These are phyloP conservation scores for Gamsiella multidivaricata DNA, from an alignment of 192 early-diverging fungal genomes.

Conservation along the genomic window DNA sequence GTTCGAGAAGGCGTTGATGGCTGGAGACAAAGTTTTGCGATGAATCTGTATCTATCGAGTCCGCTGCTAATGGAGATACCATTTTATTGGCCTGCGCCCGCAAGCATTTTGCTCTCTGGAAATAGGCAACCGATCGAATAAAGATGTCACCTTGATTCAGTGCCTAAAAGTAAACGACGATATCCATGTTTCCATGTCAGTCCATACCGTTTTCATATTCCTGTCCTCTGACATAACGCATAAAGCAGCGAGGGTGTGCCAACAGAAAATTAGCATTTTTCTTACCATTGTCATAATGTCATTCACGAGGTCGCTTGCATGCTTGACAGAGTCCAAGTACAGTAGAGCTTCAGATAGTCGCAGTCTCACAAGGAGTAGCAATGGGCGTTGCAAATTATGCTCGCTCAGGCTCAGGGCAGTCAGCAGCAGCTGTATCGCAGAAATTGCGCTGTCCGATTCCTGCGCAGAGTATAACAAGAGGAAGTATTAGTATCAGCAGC, in stretches of 20 bases:
- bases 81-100: constrained; percentile 2
- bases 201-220: no score
- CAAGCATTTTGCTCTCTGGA: constrained; percentile 36
- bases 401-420: constrained; percentile 30
- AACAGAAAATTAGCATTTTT: no score
- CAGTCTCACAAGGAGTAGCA: constrained; percentile 27
- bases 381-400: constrained; percentile 20
- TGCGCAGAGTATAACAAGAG: no score
- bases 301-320: constrained; percentile 29
- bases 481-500: no score
- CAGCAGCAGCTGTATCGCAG: constrained; percentile 26
- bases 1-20: not conserved
- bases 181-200: no score
- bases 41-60: not conserved
- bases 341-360: constrained; percentile 26
- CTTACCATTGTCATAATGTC: constrained; percentile 25
- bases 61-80: not conserved
- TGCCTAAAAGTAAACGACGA: not conserved
- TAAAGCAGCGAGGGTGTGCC: not conserved
- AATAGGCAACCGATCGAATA: constrained; percentile 30
- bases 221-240: not conserved
- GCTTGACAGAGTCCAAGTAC: constrained; percentile 12
- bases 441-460: constrained; percentile 22
- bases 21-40: not conserved
- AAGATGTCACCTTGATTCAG: constrained; percentile 37